Evolutionary conservation across 345 rosid genomes (phyloP), one percentile per base, ranked within the genome.

Genomic region (Moricandia moricandioides): DNA sequence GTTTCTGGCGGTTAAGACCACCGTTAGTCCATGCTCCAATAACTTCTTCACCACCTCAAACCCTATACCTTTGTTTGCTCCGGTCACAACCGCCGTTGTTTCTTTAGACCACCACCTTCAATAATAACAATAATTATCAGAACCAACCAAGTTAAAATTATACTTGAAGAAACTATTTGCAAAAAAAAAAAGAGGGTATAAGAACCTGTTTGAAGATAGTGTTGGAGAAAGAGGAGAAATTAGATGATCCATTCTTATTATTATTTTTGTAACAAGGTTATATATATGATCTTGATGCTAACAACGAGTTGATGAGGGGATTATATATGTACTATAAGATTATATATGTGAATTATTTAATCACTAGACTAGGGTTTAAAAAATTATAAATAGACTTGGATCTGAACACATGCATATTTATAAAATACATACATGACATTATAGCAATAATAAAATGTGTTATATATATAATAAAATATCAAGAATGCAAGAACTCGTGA

Each of bases 31-130:
- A 10, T 69, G 45, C 59, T 86, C 83, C 7, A 94, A 82, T 17
- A 93, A 79, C 67, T 82, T 72, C 82, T 88, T 89, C 80, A 85
- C 97, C 55, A 91, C 30, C n/a, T 88, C 86, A 43, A 80, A 87
- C 33, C 97, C 96, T 33, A 93, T 93, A 66, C 97, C 97, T 69
- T 81, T 91, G 84, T 91, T 93, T 1, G 90, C 96, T 83, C 98
- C 98, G 3, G 91, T 93, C 35, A 91, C 98, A 1, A 93, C 71
- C 0, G 90, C 92, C 6, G 85, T 83, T 34, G 91, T 93, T 57
- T 86, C 88, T 39, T 68, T 73, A 2, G 85, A 67, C 98, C 97
- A 93, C 97, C 98, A 93, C 67, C 96, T 88, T 55, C 39, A 47
- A 4, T 17, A 24, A 47, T 58, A 8, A 56, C 59, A 67, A 47